A percentile compares a stretch with the other conserved stretches of the same genome.
These are phyloP conservation scores for Solioccasus polychromus DNA, from an alignment of 768 basidiomycete genomes.

Conservation along the genomic window DNA sequence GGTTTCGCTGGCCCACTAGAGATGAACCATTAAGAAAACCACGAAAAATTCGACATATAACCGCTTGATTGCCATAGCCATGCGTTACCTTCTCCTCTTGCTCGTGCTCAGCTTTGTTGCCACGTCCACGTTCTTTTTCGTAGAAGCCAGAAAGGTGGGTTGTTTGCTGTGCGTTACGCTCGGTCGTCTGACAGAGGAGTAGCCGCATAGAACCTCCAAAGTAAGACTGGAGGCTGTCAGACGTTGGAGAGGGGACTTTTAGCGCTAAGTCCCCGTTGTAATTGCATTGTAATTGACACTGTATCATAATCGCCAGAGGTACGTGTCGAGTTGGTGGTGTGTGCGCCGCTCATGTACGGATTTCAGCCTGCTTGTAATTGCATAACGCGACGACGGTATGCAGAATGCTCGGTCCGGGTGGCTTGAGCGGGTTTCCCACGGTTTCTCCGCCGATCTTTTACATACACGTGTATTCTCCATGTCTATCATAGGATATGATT, in stretches of 20 bases:
- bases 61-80: constrained; percentile 3
- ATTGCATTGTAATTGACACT: constrained; percentile 2
- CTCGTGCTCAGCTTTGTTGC: constrained; percentile 29
- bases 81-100: constrained; percentile 29
- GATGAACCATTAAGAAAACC: constrained; percentile 25
- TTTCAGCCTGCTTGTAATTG: constrained; percentile 16
- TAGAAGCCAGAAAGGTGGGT: constrained; percentile 27
- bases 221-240: constrained; percentile 3
- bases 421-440: neutral
- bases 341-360: neutral
- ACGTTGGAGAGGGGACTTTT: constrained; percentile 25
- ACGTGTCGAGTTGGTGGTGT: neutral
- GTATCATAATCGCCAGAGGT: constrained; percentile 21
- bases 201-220: constrained; percentile 22
- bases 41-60: neutral
- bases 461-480: constrained; percentile 19
- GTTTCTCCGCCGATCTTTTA: constrained; percentile 6
- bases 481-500: neutral
- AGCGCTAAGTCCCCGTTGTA: constrained; percentile 23
- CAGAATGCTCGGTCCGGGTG: constrained; percentile 12
- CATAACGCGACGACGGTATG: neutral
- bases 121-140: constrained; percentile 29
- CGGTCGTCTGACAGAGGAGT: constrained; percentile 7
- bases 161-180: neutral
- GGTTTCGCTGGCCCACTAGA: constrained; percentile 25